phyloP scores from a whole-genome alignment of 805 yeast genomes.

The Wickerhamomyces hampshirensis region DNA sequence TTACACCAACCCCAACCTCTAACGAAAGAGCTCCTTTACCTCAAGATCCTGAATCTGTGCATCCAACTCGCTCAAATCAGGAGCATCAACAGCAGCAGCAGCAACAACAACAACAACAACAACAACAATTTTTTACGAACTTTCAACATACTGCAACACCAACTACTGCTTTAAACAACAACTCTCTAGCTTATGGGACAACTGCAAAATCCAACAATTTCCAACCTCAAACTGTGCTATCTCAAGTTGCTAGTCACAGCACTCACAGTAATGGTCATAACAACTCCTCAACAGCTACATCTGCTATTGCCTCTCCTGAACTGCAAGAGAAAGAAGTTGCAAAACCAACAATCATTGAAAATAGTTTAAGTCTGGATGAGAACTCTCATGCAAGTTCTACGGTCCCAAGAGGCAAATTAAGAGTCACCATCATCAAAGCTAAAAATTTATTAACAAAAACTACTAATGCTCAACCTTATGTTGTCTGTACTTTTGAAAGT shows the following conservation, averaged over 20 bases:
- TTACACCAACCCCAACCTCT: background rate
- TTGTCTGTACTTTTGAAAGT: slow-evolving; percentile 87
- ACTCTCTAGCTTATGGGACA: slow-evolving; percentile 65
- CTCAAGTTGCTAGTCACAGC: slow-evolving; percentile 26
- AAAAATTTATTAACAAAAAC: slow-evolving; percentile 55
- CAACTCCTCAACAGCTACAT: slow-evolving; percentile 4
- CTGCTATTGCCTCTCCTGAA: background rate
- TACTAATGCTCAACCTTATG: slow-evolving; percentile 69
- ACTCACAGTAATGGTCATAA: slow-evolving; percentile 8
- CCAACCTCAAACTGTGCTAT: slow-evolving; percentile 31
- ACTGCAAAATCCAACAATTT: slow-evolving; percentile 39
- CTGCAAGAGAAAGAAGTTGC: slow-evolving; percentile 1
- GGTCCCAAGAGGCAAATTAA: slow-evolving; percentile 75
- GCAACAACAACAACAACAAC: slow-evolving; percentile 10
- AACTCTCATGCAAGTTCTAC: slow-evolving; percentile 11
- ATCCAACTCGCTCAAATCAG: slow-evolving; percentile 5
- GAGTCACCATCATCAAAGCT: slow-evolving; percentile 79
- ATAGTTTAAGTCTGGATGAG: background rate
- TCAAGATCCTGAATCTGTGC: background rate
- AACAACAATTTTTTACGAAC: slow-evolving; percentile 26
- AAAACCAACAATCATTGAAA: slow-evolving; percentile 5
- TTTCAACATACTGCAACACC: slow-evolving; percentile 52
- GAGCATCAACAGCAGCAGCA: slow-evolving; percentile 7
- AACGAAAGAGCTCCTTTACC: background rate
- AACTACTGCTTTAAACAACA: slow-evolving; percentile 62